Evolutionary conservation across 2,329 filamentous ascomycete species (phyloP), one percentile per base, ranked within the genome.

Genomic region (Claviceps sp.): DNA sequence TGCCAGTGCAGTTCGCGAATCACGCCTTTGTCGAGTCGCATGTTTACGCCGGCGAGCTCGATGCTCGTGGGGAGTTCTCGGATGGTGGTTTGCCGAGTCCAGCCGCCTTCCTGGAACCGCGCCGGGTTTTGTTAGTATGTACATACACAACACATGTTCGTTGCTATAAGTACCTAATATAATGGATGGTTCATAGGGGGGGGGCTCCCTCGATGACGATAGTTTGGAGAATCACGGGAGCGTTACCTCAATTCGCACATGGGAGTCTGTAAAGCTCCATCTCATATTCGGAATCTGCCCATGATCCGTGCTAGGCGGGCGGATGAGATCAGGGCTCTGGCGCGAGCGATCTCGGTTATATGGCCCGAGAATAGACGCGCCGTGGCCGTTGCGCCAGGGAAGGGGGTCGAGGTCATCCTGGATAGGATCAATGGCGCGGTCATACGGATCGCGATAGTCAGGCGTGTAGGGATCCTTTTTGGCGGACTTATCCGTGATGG

Each of bases 1-100:
- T 89, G 85, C 85, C 85, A 89, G 62, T 89, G 85, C 8, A 89
- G 73, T 64, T 89, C 85, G 30, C 85, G 82, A 58, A 87, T 87
- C 37, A 83, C 85, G 39, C 84, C 84, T 56, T 79, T 69, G 41
- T 83, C 84, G 2, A 89, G 77, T 11, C 85, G 78, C 85, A 89
- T 89, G 64, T 89, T 87, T 51, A 89, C 85, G 42, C 82, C 81
- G 2, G 85, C 85, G 45, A 89, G 75, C 62, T 88, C 82, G n/a
- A 79, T 73, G 58, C 80, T 84, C 7, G 76, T 76, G 37, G 77
- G 74, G 3, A 87, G 72, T 65, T 85, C 81, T 37, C 80, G 75
- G 16, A 81, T 68, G 4, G 82, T 87, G 0, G 84, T 88, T 65
- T 89, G 82, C 24, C 85, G 75, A 1, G 85, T 86, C 85, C 85